A percentile compares a stretch with the other conserved stretches of the same genome.
Evolutionary conservation across 2,329 filamentous ascomycete genomes (phyloP).

Genomic region (Diaporthe longicolla): DNA sequence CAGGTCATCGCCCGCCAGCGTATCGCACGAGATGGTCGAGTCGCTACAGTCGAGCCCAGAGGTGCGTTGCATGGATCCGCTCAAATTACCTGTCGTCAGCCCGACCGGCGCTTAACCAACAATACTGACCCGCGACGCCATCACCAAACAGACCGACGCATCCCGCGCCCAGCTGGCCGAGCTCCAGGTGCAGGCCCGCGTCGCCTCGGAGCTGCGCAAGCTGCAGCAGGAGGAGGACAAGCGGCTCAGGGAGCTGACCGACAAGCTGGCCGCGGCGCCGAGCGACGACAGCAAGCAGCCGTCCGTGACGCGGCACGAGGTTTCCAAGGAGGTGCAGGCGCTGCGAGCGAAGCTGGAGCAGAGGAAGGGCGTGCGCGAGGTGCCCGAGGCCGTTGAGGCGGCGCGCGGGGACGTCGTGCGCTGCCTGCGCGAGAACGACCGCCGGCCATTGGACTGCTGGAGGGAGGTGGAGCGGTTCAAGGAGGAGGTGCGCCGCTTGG

Average conservation of each 20-base stretch:
- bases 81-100: background rate
- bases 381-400: slow-evolving; percentile 80
- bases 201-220: slow-evolving; percentile 86
- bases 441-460: slow-evolving; percentile 94
- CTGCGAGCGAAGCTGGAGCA: slow-evolving; percentile 72
- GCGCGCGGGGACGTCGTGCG: slow-evolving; percentile 83
- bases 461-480: slow-evolving; percentile 93
- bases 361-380: slow-evolving; percentile 74
- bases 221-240: slow-evolving; percentile 79
- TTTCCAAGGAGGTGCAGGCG: slow-evolving; percentile 72
- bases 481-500: slow-evolving; percentile 86
- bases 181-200: slow-evolving; percentile 89
- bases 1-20: slow-evolving; percentile 62
- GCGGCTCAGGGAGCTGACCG: slow-evolving; percentile 77
- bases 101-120: slow-evolving; percentile 2
- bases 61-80: slow-evolving; percentile 62
- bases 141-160: slow-evolving; percentile 79
- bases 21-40: slow-evolving; percentile 87
- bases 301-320: slow-evolving; percentile 59
- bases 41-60: slow-evolving; percentile 87
- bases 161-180: slow-evolving; percentile 88
- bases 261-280: slow-evolving; percentile 66
- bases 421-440: slow-evolving; percentile 87
- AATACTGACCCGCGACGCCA: background rate
- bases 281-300: slow-evolving; percentile 49